Evolutionary conservation across 176 grass and related monocot genomes (phyloP).

Genomic region (Hordeum marinum): DNA sequence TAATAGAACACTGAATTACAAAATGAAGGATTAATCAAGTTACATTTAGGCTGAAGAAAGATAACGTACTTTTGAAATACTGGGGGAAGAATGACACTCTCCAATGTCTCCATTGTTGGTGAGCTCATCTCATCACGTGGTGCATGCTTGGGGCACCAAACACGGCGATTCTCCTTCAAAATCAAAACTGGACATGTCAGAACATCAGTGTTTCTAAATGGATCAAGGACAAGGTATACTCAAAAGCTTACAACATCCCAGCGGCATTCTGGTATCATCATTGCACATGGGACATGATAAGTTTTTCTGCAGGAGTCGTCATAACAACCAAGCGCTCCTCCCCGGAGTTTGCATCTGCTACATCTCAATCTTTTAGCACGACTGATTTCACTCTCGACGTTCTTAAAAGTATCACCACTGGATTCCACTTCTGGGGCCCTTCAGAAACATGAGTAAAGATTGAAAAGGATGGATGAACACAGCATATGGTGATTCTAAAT

Average conservation of each 20-base stretch:
- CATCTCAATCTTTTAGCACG: conserved; percentile 49
- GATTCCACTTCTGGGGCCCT: conserved; percentile 51
- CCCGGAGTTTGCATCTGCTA: conserved; percentile 39
- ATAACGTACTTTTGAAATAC: not conserved
- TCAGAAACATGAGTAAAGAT: conserved; percentile 13
- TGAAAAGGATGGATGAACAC: not conserved
- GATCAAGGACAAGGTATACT: not conserved
- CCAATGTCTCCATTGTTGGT: not conserved
- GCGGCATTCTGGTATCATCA: conserved; percentile 35
- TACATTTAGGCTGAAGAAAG: not conserved
- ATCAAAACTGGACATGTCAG: not conserved
- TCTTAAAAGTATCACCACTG: conserved; percentile 30
- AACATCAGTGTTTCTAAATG: not conserved
- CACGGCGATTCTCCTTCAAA: not conserved
- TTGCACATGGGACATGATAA: conserved; percentile 53
- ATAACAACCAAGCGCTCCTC: conserved; percentile 59
- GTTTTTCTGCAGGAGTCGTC: not conserved
- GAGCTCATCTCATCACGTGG: conserved; percentile 7
- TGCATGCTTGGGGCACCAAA: conserved; percentile 38
- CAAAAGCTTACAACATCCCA: conserved; percentile 62
- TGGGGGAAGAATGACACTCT: not conserved
- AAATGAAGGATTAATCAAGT: conserved; percentile 5
- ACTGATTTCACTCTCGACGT: conserved; percentile 55
- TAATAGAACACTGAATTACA: not conserved
- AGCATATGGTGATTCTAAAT: not conserved